These are phyloP conservation scores for Cucumis sativus DNA, from an alignment of 306 rosid genomes.

Conservation along the genomic window DNA sequence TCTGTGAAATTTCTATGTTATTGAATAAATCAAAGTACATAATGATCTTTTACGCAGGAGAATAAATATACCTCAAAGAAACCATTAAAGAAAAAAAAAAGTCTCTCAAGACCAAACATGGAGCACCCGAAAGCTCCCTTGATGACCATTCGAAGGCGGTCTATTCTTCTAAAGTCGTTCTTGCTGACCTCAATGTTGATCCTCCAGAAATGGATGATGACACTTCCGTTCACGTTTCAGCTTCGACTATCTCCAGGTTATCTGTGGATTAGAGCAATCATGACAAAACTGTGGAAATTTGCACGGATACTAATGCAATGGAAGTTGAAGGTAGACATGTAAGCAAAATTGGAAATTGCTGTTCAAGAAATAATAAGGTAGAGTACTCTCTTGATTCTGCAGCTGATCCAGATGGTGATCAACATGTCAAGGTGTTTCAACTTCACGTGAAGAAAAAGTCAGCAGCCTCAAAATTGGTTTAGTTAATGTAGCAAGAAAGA, in stretches of 20 bases:
- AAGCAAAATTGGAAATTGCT: slow-evolving; percentile 52
- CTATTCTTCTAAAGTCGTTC: slow-evolving; percentile 34
- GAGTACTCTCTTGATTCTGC: slow-evolving; percentile 63
- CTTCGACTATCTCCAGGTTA: slow-evolving; percentile 39
- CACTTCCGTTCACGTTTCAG: slow-evolving; percentile 27
- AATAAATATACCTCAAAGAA: too few relatives aligned
- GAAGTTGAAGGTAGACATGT: slow-evolving; percentile 58
- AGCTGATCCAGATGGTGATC: slow-evolving; percentile 71
- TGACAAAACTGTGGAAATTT: slow-evolving; percentile 33
- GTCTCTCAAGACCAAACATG: slow-evolving; percentile 6
- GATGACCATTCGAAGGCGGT: slow-evolving; percentile 16
- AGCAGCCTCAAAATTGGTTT: slow-evolving; percentile 96
- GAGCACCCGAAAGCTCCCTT: slow-evolving; percentile 6
- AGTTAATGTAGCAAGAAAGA: slow-evolving; percentile 89
- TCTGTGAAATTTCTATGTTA: too few relatives aligned
- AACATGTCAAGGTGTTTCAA: slow-evolving; percentile 66
- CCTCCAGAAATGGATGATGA: slow-evolving; percentile 58
- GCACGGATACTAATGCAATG: slow-evolving; percentile 36
- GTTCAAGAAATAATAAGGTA: slow-evolving; percentile 55
- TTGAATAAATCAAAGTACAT: too few relatives aligned
- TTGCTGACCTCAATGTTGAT: slow-evolving; percentile 77
- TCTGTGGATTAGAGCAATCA: slow-evolving; percentile 43
- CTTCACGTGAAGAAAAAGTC: slow-evolving; percentile 90
- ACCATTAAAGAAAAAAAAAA: background rate
- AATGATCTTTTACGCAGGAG: too few relatives aligned